phyloP scores from a whole-genome alignment of 768 basidiomycete species.

The Lactifluus volemus region DNA sequence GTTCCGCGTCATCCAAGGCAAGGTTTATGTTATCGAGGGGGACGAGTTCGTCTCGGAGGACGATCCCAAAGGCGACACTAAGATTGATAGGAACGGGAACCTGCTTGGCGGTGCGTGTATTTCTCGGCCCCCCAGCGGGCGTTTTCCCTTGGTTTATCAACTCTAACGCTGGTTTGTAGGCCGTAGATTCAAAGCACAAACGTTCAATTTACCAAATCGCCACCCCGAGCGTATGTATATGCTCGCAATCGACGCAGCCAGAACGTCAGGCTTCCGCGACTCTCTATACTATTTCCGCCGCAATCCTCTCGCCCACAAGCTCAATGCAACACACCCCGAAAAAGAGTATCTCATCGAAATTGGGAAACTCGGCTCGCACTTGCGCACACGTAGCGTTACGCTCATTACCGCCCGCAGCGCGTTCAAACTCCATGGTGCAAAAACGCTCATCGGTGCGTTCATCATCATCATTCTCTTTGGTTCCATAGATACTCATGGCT shows the following conservation, averaged over 20 bases:
- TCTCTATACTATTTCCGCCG: slow-evolving; percentile 97
- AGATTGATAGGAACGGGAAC: slow-evolving; percentile 81
- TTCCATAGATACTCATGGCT: neutral
- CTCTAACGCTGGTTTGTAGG: slow-evolving; percentile 36
- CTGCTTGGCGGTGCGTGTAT: slow-evolving; percentile 65
- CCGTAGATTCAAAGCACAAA: slow-evolving; percentile 79
- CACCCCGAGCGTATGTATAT: slow-evolving; percentile 83
- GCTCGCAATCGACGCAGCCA: slow-evolving; percentile 95
- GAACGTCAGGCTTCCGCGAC: slow-evolving; percentile 92
- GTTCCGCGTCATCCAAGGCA: slow-evolving; percentile 65
- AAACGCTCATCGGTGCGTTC: slow-evolving; percentile 72
- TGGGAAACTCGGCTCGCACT: slow-evolving; percentile 81
- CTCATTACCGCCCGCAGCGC: slow-evolving; percentile 88
- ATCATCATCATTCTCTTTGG: neutral
- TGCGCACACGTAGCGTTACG: slow-evolving; percentile 88
- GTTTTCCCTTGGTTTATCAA: neutral
- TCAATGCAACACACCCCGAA: slow-evolving; percentile 81
- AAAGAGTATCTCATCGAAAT: slow-evolving; percentile 87
- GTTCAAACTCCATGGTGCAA: slow-evolving; percentile 90
- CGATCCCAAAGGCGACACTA: slow-evolving; percentile 82
- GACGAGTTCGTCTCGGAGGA: slow-evolving; percentile 84
- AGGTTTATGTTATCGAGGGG: slow-evolving; percentile 69
- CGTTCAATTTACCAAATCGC: slow-evolving; percentile 79
- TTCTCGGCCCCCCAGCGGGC: neutral
- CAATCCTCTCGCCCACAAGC: slow-evolving; percentile 83